A percentile compares a stretch with the other conserved stretches of the same genome.
Conservation (phyloP, 2,329 filamentous ascomycete genomes). For the Sphaerulina populicola region DNA sequence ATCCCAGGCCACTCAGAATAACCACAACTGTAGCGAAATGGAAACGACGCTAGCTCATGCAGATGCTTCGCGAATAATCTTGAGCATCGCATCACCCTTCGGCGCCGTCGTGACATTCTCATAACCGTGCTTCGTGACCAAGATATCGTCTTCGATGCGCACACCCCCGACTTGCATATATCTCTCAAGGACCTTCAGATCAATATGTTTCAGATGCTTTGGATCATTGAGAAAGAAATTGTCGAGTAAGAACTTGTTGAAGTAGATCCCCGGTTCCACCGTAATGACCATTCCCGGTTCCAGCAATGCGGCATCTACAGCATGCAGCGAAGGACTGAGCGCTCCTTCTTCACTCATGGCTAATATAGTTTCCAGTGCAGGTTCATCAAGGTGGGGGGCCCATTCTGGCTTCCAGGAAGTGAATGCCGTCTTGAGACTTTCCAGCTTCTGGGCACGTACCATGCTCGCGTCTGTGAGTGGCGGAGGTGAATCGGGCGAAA, state of each 20-base stretch:
- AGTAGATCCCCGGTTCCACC: conserved; percentile 84
- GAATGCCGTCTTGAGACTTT: not conserved
- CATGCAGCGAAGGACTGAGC: conserved; percentile 1
- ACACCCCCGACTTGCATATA: conserved; percentile 79
- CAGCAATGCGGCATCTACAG: conserved; percentile 15
- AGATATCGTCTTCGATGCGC: conserved; percentile 78
- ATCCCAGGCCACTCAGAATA: too few species aligned
- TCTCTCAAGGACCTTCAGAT: conserved; percentile 54
- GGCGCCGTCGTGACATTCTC: conserved; percentile 77
- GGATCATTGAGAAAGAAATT: conserved; percentile 53
- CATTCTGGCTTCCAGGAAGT: conserved; percentile 50
- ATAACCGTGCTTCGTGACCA: conserved; percentile 67
- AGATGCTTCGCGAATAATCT: conserved; percentile 21
- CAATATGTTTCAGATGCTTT: conserved; percentile 54
- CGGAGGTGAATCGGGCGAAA: conserved; percentile 29
- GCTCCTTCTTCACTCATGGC: not conserved
- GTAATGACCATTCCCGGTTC: conserved; percentile 73
- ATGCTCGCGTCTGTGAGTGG: not conserved
- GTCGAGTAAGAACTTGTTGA: conserved; percentile 64
- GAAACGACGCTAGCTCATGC: not conserved
- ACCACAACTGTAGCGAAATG: too few species aligned
- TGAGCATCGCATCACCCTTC: conserved; percentile 41
- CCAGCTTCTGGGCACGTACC: not conserved
- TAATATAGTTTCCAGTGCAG: not conserved
- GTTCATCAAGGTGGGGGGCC: conserved; percentile 64